Conservation (phyloP, 2,329 filamentous ascomycete genomes). For the Cladorrhinum sp. region DNA sequence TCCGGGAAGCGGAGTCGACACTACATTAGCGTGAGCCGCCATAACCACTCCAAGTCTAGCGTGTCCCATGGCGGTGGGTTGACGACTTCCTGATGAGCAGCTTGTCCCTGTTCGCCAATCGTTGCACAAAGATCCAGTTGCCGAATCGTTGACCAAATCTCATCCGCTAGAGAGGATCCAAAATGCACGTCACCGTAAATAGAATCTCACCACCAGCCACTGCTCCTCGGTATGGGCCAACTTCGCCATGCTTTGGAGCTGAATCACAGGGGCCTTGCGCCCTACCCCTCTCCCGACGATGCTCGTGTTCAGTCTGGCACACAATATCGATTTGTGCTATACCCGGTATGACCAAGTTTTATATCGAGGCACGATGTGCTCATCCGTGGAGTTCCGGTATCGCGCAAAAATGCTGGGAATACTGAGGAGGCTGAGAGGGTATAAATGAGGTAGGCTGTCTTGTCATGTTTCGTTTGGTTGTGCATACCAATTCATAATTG, state of each 20-base stretch:
- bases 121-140: not conserved
- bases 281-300: not conserved
- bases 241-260: not conserved
- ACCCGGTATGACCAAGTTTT: not conserved
- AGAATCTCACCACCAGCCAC: not conserved
- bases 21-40: slow-evolving; percentile 14
- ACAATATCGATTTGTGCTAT: not conserved
- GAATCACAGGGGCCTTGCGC: not conserved
- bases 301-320: not conserved
- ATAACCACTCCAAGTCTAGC: slow-evolving; percentile 13
- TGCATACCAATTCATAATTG: too few relatives aligned
- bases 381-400: not conserved
- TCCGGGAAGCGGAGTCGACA: slow-evolving; percentile 8
- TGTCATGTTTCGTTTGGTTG: not conserved
- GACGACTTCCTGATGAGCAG: too few relatives aligned
- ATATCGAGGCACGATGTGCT: not conserved
- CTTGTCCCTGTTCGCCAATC: not conserved
- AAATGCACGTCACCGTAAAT: slow-evolving; percentile 2
- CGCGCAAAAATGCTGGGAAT: too few relatives aligned
- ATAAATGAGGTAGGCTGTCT: not conserved
- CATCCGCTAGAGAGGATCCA: not conserved
- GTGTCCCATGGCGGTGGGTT: not conserved
- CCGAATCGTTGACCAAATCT: slow-evolving; percentile 3
- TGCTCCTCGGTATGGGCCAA: not conserved
- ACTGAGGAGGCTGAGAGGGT: too few relatives aligned